Base-by-base conservation (phyloP, 345 rosid species). In the Citrus inodora region DNA sequence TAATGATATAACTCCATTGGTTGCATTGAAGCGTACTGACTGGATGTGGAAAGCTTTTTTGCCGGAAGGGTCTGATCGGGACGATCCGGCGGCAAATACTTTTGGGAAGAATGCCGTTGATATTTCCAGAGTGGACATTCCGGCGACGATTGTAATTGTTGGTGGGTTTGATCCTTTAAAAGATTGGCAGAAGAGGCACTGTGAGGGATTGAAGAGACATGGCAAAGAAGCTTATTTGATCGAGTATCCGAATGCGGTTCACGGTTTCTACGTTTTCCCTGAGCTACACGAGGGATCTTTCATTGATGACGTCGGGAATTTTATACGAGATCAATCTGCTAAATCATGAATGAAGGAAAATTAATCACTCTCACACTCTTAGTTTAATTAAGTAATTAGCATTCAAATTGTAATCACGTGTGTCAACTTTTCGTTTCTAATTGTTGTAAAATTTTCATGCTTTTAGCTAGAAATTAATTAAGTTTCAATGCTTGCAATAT, bases 101-200 rank as follows among this genome's bases (percentile, higher is more conserved):
- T 46, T 65, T 24, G 67, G 71, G 0, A 59, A 56, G 14, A 40
- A 71, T 0, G 9, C 65, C 11, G 59, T 38, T 3, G 73, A 71
- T n/a, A 72, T 79, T 32, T 63, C 81, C 9, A 27, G 56, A 5
- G 6, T 79, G 30, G 55, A 79, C 19, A 46, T 48, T 37, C 81
- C 81, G n/a, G 65, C 38, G 25, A 71, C 81, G 16, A 2, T 32
- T 51, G 71, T 19, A 51, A 8, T 71, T 51, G 27, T 60, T 2
- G 80, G 76, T 1, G 84, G 84, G 42, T 58, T 78, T 21, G 86
- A 84, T 62, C 82, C 80, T 25, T 76, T 84, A 46, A 51, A 84
- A 61, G 82, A 66, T 64, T 59, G 84, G 82, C 87, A 84, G 33
- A 78, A 75, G 35, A 79, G 53, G 67, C 79, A 84, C 48, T 81